Base-by-base conservation (phyloP, 768 basidiomycete species). In the Russula sp. region DNA sequence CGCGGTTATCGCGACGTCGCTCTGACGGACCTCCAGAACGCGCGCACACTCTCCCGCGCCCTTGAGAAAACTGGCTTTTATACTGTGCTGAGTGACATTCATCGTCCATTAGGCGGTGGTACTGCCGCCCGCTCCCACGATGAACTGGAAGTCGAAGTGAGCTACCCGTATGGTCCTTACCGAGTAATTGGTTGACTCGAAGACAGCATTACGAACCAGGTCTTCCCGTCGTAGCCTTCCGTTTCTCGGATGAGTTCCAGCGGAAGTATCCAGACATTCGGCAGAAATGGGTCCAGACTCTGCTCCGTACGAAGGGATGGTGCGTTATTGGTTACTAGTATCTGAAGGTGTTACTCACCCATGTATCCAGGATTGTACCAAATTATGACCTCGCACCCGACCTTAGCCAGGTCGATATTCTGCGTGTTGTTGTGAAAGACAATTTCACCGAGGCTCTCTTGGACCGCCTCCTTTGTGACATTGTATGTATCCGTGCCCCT, bases 341-440 rank as follows among this genome's bases (percentile, higher is more conserved):
- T 14, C n/a, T 0, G 30, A 10, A 48, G 14, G 42, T 51, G 50
- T 59, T 10, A 26, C 42, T 52, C 36, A 58, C 59, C n/a, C 16
- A 48, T 18, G 16, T 28, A 11, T 26, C 53, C 30, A 73, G 78
- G 81, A 85, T 85, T 67, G 83, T 85, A 2, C 83, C 84, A 7
- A 84, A 84, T 71, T 85, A 86, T 71, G 80, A 81, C 61, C 79
- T 85, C 44, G 79, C 85, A 1, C 85, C 85, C 18, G 73, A 76
- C 67, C 72, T 81, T 62, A 74, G 84, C 63, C 71, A 75, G 9
- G 71, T 80, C 58, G 80, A 87, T 73, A 86, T 86, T 63, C 76
- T 88, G 57, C 82, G 86, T 61, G 85, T 85, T 24, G 85, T 86
- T 44, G 79, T 86, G 22, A 76, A 81, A 63, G 85, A 86, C 75